Base-by-base conservation (phyloP, 306 rosid genomes). In the Acacia melanoxylon region DNA sequence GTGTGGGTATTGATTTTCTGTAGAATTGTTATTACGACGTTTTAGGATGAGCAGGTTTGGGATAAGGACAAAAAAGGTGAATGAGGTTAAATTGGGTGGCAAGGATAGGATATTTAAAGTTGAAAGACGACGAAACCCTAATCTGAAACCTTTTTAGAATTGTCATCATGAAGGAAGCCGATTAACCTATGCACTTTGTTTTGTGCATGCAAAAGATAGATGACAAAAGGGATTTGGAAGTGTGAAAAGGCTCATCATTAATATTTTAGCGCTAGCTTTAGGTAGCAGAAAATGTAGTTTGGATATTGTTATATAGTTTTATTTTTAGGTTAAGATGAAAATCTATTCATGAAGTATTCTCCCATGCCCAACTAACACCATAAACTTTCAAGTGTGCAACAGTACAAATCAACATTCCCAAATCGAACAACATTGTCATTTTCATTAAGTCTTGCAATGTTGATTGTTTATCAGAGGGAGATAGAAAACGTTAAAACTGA, bases 101-200 rank as follows among this genome's bases (percentile, higher is more conserved):
- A 54, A 20, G 10, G 61, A 54, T 54, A 2, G 61, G 61, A 19
- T 54, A 51, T 20, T 1, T 54, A 20, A 8, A 20, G 22, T 17
- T 51, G 9, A 51, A 51, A 51, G 22, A 19, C 10, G 4, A 51
- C 59, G 5, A 12, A 46, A 14, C 52, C 59, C 59, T 6, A 16
- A 52, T 52, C 59, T 17, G 10, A 52, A 19, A 52, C 59, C 10
- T 52, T 52, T 52, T 52, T 81, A 25, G 74, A 75, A 78, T 44
- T 81, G 85, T 85, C 77, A 83, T 87, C 24, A 78, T 62, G 24
- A 45, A 74, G 68, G 33, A 62, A 68, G 58, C 65, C 74, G 75
- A 56, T 56, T 52, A 52, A 80, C 31, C 72, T 65, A n/a, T n/a
- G 48, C 35, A 63, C 79, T 79, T 29, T 68, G 73, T 66, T 83